Evolutionary conservation across 805 yeast genomes (phyloP), one percentile per base, ranked within the genome.

Genomic region (Grigorovia jiainica): DNA sequence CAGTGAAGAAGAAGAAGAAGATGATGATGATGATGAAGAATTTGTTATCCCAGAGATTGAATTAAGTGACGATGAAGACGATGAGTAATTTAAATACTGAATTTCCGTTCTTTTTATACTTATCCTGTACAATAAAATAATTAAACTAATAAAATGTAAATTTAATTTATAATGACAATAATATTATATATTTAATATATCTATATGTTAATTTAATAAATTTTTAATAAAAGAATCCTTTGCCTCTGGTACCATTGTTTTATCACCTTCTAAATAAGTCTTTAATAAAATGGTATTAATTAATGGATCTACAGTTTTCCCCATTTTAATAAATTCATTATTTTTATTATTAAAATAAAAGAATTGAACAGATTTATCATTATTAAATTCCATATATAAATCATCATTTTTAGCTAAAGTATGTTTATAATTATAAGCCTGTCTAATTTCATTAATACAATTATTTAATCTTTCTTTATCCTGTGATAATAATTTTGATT

Each of bases 361-460:
- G 3, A 77, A 56, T 21, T 63, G 60, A 41, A 82, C 50, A 6
- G 58, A 53, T 2, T 84, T 83, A 42, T 68, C 63, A 2, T 63
- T 47, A 16, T 69, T 61, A 13, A 78, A 65, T 51, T 79, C 79
- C 50, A 90, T 61, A 40, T 74, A 66, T 41, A 89, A 61, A 31
- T 78, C 71, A 47, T 84, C 80, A 58, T 86, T 79, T 55, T 82
- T 84, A 17, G 82, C 81, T 8, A 87, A 89, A 10, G 85, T 72
- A 17, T 87, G 83, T 53, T 76, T 79, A 45, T 75, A 68, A 4
- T 71, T 65, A 53, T 87, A 84, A 1, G 75, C 76, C 4, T 61
- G 64, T 52, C 82, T 74, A 43, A 89, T 60, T 55, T 85, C 78
- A 32, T 74, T 76, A 10, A 89, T 61, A 1, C 96, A 95, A 9